These are phyloP conservation scores for Colletotrichum lindemuthianum DNA, from an alignment of 2,329 filamentous ascomycete species.

Conservation along the genomic window DNA sequence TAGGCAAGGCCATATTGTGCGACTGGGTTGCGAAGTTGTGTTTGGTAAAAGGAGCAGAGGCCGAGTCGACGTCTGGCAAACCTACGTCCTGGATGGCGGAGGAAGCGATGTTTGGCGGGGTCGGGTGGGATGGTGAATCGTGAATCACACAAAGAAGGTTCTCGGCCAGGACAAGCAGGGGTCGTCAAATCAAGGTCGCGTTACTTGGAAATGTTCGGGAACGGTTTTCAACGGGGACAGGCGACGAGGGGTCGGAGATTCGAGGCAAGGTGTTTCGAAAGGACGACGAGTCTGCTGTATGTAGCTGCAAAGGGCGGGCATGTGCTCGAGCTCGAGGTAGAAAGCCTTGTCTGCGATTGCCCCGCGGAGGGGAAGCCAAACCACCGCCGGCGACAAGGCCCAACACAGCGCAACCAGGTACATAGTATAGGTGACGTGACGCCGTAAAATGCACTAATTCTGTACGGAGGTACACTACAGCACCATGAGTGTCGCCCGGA, in stretches of 20 bases:
- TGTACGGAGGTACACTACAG: no score
- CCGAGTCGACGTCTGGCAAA: not conserved
- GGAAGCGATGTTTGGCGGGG: slow-evolving; percentile 26
- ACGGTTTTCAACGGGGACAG: no score
- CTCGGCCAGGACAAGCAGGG: not conserved
- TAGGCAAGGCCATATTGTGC: slow-evolving; percentile 78
- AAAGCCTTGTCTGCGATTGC: slow-evolving; percentile 28
- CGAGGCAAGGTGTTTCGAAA: slow-evolving; percentile 26
- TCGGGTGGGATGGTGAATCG: slow-evolving; percentile 24
- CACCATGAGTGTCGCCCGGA: no score
- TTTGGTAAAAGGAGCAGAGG: not conserved
- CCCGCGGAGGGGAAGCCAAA: slow-evolving; percentile 26
- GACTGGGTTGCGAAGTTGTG: not conserved
- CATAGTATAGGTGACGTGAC: no score
- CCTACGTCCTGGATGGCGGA: not conserved
- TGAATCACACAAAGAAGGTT: slow-evolving; percentile 13
- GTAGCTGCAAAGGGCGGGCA: slow-evolving; percentile 22
- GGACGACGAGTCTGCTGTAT: slow-evolving; percentile 1
- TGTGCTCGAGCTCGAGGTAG: slow-evolving; percentile 25
- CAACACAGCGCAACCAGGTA: no score
- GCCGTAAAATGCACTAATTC: no score
- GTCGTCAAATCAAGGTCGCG: slow-evolving; percentile 8
- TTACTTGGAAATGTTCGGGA: slow-evolving; percentile 16
- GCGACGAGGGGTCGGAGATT: no score
- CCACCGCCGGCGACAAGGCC: no score